A percentile compares a stretch with the other conserved stretches of the same genome.
phyloP scores from a whole-genome alignment of 176 grass and related monocot genomes.

The Typha latifolia region DNA sequence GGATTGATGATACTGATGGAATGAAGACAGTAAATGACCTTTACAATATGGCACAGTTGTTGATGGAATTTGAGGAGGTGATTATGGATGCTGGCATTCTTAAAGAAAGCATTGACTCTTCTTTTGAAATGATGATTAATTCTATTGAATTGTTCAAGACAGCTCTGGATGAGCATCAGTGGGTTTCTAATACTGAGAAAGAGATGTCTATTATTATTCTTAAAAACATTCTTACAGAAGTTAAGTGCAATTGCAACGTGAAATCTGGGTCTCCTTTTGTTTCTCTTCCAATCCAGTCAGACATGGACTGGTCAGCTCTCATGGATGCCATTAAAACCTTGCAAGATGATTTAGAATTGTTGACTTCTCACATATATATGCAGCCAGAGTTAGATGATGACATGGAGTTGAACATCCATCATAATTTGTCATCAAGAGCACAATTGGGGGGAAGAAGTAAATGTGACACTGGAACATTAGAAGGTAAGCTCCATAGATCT shows the following conservation, averaged over 20 bases:
- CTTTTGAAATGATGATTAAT: conserved; percentile 34
- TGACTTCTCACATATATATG: background rate
- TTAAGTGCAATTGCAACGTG: background rate
- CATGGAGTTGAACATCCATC: background rate
- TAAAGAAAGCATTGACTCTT: conserved; percentile 34
- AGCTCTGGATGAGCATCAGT: conserved; percentile 35
- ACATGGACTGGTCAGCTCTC: background rate
- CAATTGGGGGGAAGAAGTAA: background rate
- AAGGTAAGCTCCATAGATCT: background rate
- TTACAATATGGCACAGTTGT: conserved; percentile 46
- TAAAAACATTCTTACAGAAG: conserved; percentile 22
- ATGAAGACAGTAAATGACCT: conserved; percentile 31
- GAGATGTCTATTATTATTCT: conserved; percentile 29
- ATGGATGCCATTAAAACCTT: background rate
- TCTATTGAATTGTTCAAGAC: conserved; percentile 20
- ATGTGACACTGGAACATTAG: background rate
- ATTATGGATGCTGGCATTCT: conserved; percentile 30
- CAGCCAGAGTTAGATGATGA: background rate
- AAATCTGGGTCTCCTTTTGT: background rate
- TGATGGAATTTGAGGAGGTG: conserved; percentile 55
- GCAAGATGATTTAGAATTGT: conserved; percentile 1
- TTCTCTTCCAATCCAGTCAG: background rate
- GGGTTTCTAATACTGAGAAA: conserved; percentile 33
- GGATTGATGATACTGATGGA: conserved; percentile 20
- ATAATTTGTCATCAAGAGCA: background rate